Evolutionary conservation across 148 eudicot genomes (phyloP).

Genomic region (Hydrangea macrophylla): DNA sequence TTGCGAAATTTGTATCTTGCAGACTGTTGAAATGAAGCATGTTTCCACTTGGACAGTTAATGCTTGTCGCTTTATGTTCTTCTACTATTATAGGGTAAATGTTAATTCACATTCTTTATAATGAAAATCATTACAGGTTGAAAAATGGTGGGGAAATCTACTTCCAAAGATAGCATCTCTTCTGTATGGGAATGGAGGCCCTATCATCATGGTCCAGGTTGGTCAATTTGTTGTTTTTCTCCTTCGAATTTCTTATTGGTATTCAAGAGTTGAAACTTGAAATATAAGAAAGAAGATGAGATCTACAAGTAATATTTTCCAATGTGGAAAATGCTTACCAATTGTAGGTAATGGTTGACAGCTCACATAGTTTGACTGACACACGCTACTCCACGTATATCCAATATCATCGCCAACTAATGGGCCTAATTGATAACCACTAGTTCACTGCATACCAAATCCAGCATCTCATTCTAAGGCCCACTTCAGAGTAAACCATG

Average conservation of each 20-base stretch:
- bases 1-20: background rate
- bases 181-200: constrained; percentile 82
- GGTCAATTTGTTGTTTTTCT: constrained; percentile 1
- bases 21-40: background rate
- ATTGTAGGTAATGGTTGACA: no score
- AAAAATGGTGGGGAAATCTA: constrained; percentile 77
- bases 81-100: background rate
- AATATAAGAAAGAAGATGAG: background rate
- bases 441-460: no score
- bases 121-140: constrained; percentile 55
- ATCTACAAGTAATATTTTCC: background rate
- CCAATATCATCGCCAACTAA: no score
- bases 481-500: no score
- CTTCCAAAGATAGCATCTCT: constrained; percentile 75
- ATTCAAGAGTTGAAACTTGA: background rate
- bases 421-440: no score
- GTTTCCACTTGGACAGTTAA: background rate
- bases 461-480: no score
- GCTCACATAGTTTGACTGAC: no score
- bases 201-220: constrained; percentile 95
- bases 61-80: no score
- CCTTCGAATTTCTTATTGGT: background rate
- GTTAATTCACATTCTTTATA: background rate
- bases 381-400: no score
- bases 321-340: background rate